Percentiles rank a stretch among this genome's conserved stretches.
phyloP scores from a whole-genome alignment of 2,329 filamentous ascomycete species.

The Madurella fahalii region DNA sequence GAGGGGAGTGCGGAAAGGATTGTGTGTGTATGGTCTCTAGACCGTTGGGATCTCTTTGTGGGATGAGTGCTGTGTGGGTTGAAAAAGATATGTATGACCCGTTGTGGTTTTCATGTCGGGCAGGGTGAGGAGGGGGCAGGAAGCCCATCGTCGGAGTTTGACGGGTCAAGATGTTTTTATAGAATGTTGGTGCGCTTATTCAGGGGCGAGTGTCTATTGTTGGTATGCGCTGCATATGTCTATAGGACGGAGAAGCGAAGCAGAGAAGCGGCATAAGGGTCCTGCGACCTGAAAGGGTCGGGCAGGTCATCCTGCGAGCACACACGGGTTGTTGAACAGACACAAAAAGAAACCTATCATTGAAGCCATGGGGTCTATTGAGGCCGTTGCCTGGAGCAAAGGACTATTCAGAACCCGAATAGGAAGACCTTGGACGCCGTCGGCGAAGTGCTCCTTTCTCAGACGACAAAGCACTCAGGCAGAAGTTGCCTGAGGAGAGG shows the following conservation, averaged over 20 bases:
- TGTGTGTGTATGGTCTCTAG: not conserved
- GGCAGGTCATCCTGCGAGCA: not conserved
- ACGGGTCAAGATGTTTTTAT: slow-evolving; percentile 12
- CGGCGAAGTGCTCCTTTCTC: not conserved
- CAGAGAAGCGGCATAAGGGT: not conserved
- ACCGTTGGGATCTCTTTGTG: not conserved
- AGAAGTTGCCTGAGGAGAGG: not conserved
- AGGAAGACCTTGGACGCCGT: slow-evolving; percentile 12
- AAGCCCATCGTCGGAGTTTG: not conserved
- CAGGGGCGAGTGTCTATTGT: slow-evolving; percentile 16
- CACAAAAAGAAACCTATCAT: slow-evolving; percentile 1
- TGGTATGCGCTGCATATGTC: slow-evolving; percentile 4
- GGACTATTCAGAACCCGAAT: slow-evolving; percentile 24
- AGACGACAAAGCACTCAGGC: slow-evolving; percentile 10
- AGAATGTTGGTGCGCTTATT: slow-evolving; percentile 9
- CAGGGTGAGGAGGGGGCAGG: slow-evolving; percentile 3
- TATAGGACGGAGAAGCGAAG: not conserved
- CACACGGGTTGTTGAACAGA: not conserved
- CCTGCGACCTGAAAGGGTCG: slow-evolving; percentile 1
- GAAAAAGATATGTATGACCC: slow-evolving; percentile 3
- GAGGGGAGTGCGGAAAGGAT: not conserved
- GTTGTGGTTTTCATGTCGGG: slow-evolving; percentile 4
- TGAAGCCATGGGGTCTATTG: not conserved
- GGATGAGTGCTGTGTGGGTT: not conserved
- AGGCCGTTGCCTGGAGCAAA: slow-evolving; percentile 6